These are phyloP conservation scores for Neurospora sp. DNA, from an alignment of 495 filamentous ascomycete species.

Conservation along the genomic window DNA sequence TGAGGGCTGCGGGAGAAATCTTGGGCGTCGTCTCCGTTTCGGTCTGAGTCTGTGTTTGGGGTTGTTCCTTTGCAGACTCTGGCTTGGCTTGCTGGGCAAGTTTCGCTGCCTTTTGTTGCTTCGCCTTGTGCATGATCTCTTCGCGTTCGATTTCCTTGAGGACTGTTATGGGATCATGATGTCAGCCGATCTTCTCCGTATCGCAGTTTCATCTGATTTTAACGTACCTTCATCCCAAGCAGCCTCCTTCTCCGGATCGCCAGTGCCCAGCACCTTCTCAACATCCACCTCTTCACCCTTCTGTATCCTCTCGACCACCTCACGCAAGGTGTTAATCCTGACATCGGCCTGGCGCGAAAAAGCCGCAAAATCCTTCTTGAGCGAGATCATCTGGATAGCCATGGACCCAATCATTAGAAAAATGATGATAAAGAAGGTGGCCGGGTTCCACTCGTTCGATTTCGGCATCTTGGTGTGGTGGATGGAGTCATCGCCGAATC, in stretches of 20 bases:
- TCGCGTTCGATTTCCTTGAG: conserved; percentile 73
- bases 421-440: conserved; percentile 85
- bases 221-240: conserved; percentile 78
- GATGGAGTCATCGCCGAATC: conserved; percentile 4
- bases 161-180: conserved; percentile 34
- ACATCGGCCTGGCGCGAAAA: conserved; percentile 68
- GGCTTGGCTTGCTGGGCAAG: background rate
- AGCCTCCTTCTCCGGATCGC: conserved; percentile 60
- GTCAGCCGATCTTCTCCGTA: conserved; percentile 4
- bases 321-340: conserved; percentile 63
- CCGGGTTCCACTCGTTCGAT: conserved; percentile 79
- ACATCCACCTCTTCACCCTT: conserved; percentile 87
- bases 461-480: conserved; percentile 21
- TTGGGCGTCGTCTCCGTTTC: conserved; percentile 9
- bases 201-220: background rate
- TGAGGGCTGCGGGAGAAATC: background rate
- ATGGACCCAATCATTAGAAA: conserved; percentile 88
- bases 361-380: conserved; percentile 62
- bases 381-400: conserved; percentile 77
- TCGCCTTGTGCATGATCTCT: conserved; percentile 44
- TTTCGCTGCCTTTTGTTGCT: conserved; percentile 7
- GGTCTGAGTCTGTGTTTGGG: conserved; percentile 2
- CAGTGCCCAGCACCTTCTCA: conserved; percentile 69
- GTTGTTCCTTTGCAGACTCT: background rate
- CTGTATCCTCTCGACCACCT: conserved; percentile 74